These are phyloP conservation scores for Nitzschia sp. DNA, from an alignment of 108 stramenopile genomes.

Conservation along the genomic window DNA sequence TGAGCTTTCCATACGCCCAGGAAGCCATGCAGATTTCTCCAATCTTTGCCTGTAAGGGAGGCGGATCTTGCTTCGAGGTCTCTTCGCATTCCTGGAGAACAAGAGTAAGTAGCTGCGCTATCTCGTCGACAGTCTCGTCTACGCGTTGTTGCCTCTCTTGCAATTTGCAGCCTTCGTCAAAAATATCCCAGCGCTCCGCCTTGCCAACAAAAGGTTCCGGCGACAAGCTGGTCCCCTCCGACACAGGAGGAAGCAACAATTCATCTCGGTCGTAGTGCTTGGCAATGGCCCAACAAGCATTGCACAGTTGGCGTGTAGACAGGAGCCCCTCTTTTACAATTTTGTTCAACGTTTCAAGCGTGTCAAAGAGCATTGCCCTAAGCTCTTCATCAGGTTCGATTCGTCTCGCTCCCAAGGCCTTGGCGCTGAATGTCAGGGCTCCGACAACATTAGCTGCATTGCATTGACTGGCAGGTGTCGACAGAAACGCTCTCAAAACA, in stretches of 20 bases:
- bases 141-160: slow-evolving; percentile 22
- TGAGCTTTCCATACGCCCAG: slow-evolving; percentile 74
- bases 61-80: neutral
- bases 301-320: slow-evolving; percentile 72
- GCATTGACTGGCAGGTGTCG: slow-evolving; percentile 51
- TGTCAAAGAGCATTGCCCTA: slow-evolving; percentile 43
- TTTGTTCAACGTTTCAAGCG: slow-evolving; percentile 42
- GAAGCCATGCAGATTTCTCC: slow-evolving; percentile 79
- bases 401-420: slow-evolving; percentile 35
- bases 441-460: slow-evolving; percentile 82
- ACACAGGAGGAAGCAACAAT: slow-evolving; percentile 22
- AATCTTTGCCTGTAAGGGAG: slow-evolving; percentile 17
- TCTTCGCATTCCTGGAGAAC: slow-evolving; percentile 12
- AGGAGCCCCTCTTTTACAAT: slow-evolving; percentile 46
- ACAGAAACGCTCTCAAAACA: slow-evolving; percentile 53
- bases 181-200: slow-evolving; percentile 1
- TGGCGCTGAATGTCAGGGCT: slow-evolving; percentile 77
- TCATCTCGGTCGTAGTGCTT: slow-evolving; percentile 63
- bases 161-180: neutral
- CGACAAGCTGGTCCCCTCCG: slow-evolving; percentile 8
- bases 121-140: slow-evolving; percentile 55
- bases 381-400: slow-evolving; percentile 27
- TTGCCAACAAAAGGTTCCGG: slow-evolving; percentile 6
- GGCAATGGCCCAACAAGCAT: slow-evolving; percentile 78
- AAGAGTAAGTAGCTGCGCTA: slow-evolving; percentile 50